A percentile compares a stretch with the other conserved stretches of the same genome.
phyloP scores from a whole-genome alignment of 768 basidiomycete species.

The Tulasnella sp. region DNA sequence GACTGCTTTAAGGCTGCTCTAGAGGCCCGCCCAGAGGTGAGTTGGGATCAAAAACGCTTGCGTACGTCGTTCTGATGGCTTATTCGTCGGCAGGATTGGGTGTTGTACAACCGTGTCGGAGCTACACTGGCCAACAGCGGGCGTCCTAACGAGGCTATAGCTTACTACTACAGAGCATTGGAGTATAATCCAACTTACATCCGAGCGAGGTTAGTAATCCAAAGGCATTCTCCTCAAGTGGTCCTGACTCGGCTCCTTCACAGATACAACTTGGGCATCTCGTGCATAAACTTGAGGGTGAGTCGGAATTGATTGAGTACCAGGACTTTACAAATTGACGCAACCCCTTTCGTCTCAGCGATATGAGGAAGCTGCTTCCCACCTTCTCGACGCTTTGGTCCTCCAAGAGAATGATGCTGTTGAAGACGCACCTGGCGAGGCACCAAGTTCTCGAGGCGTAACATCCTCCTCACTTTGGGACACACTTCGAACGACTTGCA shows the following conservation, averaged over 20 bases:
- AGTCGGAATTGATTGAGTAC: conserved; percentile 25
- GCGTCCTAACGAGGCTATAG: conserved; percentile 65
- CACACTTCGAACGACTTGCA: conserved; percentile 70
- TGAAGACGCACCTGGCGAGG: conserved; percentile 42
- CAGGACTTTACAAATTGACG: not conserved
- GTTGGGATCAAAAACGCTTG: conserved; percentile 16
- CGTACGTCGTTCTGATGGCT: conserved; percentile 20
- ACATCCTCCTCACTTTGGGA: conserved; percentile 80
- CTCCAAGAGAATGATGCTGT: conserved; percentile 77
- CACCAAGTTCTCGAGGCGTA: conserved; percentile 51
- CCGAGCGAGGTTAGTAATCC: conserved; percentile 59
- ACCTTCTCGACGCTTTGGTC: conserved; percentile 80
- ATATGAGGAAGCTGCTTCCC: conserved; percentile 78
- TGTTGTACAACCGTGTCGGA: conserved; percentile 87
- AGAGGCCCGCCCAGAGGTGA: conserved; percentile 76
- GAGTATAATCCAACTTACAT: conserved; percentile 86
- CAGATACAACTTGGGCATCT: conserved; percentile 91
- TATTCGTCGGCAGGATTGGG: conserved; percentile 59
- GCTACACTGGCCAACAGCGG: conserved; percentile 92
- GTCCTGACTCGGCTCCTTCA: not conserved
- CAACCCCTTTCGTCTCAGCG: conserved; percentile 39
- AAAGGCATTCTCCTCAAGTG: not conserved
- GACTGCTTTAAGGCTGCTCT: conserved; percentile 92
- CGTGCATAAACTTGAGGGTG: conserved; percentile 79
- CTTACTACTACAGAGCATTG: conserved; percentile 79